Conservation (phyloP, 176 grass and related monocot genomes). For the Aegilops tauschii region DNA sequence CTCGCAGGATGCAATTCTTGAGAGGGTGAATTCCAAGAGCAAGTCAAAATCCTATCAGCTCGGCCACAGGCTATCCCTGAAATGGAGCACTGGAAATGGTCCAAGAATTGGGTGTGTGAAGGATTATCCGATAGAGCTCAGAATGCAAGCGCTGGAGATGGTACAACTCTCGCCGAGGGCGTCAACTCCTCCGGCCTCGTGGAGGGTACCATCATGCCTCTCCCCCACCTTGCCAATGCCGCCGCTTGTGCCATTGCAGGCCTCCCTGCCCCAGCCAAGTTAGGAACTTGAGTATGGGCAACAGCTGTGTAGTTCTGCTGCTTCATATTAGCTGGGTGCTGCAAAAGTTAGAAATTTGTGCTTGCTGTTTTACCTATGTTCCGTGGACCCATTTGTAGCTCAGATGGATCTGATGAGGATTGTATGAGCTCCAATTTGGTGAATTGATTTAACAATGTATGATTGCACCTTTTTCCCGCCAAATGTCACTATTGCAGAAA, state of each 20-base stretch:
- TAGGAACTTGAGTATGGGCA: constrained; percentile 19
- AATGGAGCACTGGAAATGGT: constrained; percentile 85
- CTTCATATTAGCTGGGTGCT: background rate
- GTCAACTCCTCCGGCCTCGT: background rate
- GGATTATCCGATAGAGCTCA: constrained; percentile 81
- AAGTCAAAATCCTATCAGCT: constrained; percentile 79
- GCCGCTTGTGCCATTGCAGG: background rate
- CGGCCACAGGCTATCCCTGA: constrained; percentile 67
- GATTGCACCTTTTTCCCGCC: background rate
- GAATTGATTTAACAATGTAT: background rate
- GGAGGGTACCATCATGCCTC: constrained; percentile 28
- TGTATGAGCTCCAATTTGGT: background rate
- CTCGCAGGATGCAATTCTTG: constrained; percentile 57
- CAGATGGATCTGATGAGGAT: background rate
- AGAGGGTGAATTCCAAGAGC: constrained; percentile 76
- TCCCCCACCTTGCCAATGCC: constrained; percentile 23
- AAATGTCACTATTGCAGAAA: background rate
- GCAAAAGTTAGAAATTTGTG: background rate
- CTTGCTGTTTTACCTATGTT: background rate
- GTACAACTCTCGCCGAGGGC: constrained; percentile 66
- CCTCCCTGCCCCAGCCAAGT: constrained; percentile 34
- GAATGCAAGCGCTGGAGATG: constrained; percentile 79
- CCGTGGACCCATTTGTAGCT: background rate
- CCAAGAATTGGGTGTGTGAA: constrained; percentile 91
- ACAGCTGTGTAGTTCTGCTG: background rate